Conservation (phyloP, 225 moss, liverwort and hornwort species). For the Sphagnum tenellum region DNA sequence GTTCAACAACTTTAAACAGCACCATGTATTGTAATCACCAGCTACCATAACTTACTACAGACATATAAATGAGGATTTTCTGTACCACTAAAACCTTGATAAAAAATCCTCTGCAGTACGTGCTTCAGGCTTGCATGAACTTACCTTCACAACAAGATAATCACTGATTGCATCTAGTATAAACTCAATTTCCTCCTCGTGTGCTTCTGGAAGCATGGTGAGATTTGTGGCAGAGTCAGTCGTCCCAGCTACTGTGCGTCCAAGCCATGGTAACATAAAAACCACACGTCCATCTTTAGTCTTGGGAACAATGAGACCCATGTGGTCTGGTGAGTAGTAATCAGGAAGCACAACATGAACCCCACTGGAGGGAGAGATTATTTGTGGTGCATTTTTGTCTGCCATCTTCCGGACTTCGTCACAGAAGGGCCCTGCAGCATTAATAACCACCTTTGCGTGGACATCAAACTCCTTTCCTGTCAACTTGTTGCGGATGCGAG, state of each 20-base stretch:
- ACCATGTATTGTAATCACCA: too few species aligned
- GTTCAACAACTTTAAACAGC: too few species aligned
- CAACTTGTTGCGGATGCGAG: constrained; percentile 67
- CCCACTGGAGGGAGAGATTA: constrained; percentile 92
- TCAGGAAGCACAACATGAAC: constrained; percentile 92
- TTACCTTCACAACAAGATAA: constrained; percentile 91
- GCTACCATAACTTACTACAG: too few species aligned
- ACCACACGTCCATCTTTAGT: constrained; percentile 95
- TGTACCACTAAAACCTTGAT: not conserved
- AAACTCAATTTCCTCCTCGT: constrained; percentile 90
- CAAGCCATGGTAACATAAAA: constrained; percentile 97
- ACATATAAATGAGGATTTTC: not conserved
- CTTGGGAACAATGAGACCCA: constrained; percentile 97
- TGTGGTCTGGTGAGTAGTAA: constrained; percentile 90
- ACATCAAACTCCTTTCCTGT: constrained; percentile 86
- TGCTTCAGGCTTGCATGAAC: too few species aligned
- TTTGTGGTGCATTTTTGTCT: constrained; percentile 31
- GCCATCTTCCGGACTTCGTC: constrained; percentile 62
- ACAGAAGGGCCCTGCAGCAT: constrained; percentile 90
- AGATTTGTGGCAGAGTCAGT: constrained; percentile 72
- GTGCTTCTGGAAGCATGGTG: constrained; percentile 84
- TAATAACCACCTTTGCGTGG: constrained; percentile 75
- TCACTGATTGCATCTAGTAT: constrained; percentile 97
- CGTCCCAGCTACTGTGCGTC: constrained; percentile 93
- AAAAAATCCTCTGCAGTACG: not conserved